These are phyloP conservation scores for Waltiozyma sp. DNA, from an alignment of 1,139 yeast species.

Conservation along the genomic window DNA sequence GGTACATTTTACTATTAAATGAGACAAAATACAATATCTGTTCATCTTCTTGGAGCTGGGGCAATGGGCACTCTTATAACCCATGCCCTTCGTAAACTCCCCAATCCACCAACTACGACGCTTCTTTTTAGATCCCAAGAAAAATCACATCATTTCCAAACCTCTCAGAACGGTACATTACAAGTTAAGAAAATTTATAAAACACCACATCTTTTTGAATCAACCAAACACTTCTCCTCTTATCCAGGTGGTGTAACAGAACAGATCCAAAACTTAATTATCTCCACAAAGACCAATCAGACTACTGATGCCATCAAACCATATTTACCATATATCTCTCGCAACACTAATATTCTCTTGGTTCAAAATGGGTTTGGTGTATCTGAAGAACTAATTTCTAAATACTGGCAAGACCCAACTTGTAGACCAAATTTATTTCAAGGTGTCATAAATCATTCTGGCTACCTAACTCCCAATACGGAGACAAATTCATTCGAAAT, in stretches of 20 bases:
- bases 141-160: slow-evolving; percentile 20
- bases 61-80: slow-evolving; percentile 18
- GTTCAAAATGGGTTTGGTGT: slow-evolving; percentile 89
- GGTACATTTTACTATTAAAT: not conserved
- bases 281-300: slow-evolving; percentile 60
- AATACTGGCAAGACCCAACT: slow-evolving; percentile 42
- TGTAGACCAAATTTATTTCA: slow-evolving; percentile 50
- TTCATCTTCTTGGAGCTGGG: slow-evolving; percentile 17
- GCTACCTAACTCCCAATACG: slow-evolving; percentile 26
- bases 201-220: slow-evolving; percentile 6
- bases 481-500: slow-evolving; percentile 21
- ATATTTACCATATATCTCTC: slow-evolving; percentile 33
- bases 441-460: slow-evolving; percentile 82
- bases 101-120: slow-evolving; percentile 10
- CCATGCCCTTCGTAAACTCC: slow-evolving; percentile 12
- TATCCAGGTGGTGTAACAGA: slow-evolving; percentile 20
- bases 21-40: not conserved
- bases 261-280: slow-evolving; percentile 43
- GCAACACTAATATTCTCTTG: slow-evolving; percentile 49
- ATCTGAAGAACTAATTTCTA: slow-evolving; percentile 38
- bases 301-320: slow-evolving; percentile 38
- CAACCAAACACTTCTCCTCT: slow-evolving; percentile 13
- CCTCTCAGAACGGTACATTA: slow-evolving; percentile 17
- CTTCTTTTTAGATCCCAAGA: slow-evolving; percentile 16
- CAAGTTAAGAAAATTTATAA: slow-evolving; percentile 21